phyloP scores from a whole-genome alignment of 2,329 filamentous ascomycete genomes.

The Colletotrichum gigasporum region DNA sequence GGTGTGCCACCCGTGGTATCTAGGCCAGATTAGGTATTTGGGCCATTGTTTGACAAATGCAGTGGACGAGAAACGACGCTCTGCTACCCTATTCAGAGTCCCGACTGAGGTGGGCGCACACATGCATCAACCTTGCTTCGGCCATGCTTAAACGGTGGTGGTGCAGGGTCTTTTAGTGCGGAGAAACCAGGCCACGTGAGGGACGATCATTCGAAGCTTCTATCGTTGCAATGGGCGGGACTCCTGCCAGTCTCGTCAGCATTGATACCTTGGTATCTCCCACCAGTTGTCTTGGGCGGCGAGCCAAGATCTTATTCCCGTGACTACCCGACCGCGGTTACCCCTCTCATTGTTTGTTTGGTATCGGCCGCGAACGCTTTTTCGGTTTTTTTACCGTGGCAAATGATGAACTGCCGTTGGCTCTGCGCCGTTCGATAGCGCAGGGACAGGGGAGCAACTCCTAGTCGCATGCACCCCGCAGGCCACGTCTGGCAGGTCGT shows the following conservation, averaged over 20 bases:
- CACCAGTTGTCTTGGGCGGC: background rate
- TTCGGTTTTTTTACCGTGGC: background rate
- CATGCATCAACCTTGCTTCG: too few species aligned
- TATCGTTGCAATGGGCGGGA: background rate
- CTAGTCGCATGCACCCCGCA: conserved; percentile 24
- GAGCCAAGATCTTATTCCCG: background rate
- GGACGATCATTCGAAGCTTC: background rate
- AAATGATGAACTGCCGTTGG: conserved; percentile 20
- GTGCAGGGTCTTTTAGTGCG: too few species aligned
- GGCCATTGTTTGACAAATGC: too few species aligned
- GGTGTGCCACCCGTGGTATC: too few species aligned
- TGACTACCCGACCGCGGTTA: background rate
- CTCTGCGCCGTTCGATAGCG: conserved; percentile 10
- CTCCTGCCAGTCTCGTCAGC: too few species aligned
- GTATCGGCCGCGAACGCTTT: background rate
- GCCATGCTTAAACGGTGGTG: too few species aligned
- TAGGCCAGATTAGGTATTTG: too few species aligned
- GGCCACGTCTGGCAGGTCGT: conserved; percentile 21
- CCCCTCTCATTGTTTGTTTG: background rate
- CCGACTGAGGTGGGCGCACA: too few species aligned
- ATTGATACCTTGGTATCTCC: too few species aligned
- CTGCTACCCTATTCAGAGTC: too few species aligned
- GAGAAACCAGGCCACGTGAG: background rate
- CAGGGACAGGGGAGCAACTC: conserved; percentile 11
- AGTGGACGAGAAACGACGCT: too few species aligned